Evolutionary conservation across 108 stramenopile species (phyloP).

Genomic region (Mediolabrus comicus): DNA sequence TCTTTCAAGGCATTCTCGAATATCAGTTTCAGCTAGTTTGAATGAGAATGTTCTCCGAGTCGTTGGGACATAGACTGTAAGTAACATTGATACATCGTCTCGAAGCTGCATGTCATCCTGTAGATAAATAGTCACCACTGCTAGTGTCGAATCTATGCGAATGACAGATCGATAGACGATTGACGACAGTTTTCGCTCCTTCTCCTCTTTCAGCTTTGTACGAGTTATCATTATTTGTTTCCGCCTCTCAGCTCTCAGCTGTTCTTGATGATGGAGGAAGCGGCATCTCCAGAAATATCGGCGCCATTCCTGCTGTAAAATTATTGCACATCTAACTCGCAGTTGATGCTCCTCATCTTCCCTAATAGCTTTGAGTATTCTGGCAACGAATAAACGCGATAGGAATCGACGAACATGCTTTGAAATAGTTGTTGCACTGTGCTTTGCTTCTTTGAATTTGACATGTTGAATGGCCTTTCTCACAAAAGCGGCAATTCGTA

Average conservation of each 20-base stretch:
- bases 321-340: slow-evolving; percentile 13
- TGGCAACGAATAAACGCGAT: slow-evolving; percentile 13
- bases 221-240: slow-evolving; percentile 18
- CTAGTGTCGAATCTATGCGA: slow-evolving; percentile 23
- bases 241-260: slow-evolving; percentile 4
- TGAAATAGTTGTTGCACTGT: slow-evolving; percentile 15
- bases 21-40: slow-evolving; percentile 22
- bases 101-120: slow-evolving; percentile 11
- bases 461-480: slow-evolving; percentile 16
- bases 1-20: slow-evolving; percentile 46
- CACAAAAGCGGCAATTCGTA: slow-evolving; percentile 35
- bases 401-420: slow-evolving; percentile 25
- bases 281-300: slow-evolving; percentile 34
- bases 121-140: slow-evolving; percentile 22
- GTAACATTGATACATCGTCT: slow-evolving; percentile 14
- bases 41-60: slow-evolving; percentile 43
- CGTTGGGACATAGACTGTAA: slow-evolving; percentile 42
- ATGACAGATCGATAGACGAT: slow-evolving; percentile 34
- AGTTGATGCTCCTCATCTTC: slow-evolving; percentile 18
- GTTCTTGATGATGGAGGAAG: slow-evolving; percentile 20
- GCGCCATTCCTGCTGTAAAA: slow-evolving; percentile 31
- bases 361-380: slow-evolving; percentile 10
- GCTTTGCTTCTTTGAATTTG: slow-evolving; percentile 19
- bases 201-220: slow-evolving; percentile 15
- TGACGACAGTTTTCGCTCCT: slow-evolving; percentile 4